Conservation (phyloP, 352 stramenopile genomes). For the Phytopythium boreale region DNA sequence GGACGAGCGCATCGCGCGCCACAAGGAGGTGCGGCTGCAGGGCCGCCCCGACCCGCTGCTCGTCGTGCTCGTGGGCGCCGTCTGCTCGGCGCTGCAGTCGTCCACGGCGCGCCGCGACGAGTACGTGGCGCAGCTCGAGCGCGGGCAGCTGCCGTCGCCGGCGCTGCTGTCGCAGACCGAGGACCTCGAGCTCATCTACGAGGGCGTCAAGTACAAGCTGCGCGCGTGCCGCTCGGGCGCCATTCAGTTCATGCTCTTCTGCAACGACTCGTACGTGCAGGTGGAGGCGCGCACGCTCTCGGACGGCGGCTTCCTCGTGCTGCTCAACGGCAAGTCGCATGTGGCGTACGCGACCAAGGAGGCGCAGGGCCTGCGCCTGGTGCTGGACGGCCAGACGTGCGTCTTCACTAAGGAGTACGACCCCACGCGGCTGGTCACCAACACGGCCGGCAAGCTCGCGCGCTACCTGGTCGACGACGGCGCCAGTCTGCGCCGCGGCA, state of each 20-base stretch:
- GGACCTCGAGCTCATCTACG: slow-evolving; percentile 97
- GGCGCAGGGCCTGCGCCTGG: slow-evolving; percentile 87
- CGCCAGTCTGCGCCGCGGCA: slow-evolving; percentile 79
- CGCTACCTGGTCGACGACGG: slow-evolving; percentile 98
- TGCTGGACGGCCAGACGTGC: slow-evolving; percentile 94
- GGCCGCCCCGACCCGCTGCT: slow-evolving; percentile 80
- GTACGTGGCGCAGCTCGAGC: slow-evolving; percentile 83
- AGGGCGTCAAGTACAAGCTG: slow-evolving; percentile 98
- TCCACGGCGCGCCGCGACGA: slow-evolving; percentile 71
- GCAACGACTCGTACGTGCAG: slow-evolving; percentile 87
- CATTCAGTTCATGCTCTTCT: slow-evolving; percentile 91
- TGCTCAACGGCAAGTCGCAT: slow-evolving; percentile 95
- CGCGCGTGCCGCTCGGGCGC: slow-evolving; percentile 86
- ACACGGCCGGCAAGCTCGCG: slow-evolving; percentile 99
- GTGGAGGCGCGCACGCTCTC: slow-evolving; percentile 95
- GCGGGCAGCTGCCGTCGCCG: slow-evolving; percentile 91
- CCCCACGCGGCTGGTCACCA: slow-evolving; percentile 95
- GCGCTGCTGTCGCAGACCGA: slow-evolving; percentile 83
- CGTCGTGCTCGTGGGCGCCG: slow-evolving; percentile 87
- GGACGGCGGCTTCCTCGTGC: slow-evolving; percentile 98
- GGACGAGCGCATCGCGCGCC: slow-evolving; percentile 95
- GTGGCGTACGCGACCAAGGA: slow-evolving; percentile 96
- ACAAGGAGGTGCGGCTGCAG: slow-evolving; percentile 87
- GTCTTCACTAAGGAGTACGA: slow-evolving; percentile 99
- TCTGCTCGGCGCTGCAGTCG: slow-evolving; percentile 79